Evolutionary conservation across 2,329 filamentous ascomycete species (phyloP).

Genomic region (Aspergillus pseudoterreus): DNA sequence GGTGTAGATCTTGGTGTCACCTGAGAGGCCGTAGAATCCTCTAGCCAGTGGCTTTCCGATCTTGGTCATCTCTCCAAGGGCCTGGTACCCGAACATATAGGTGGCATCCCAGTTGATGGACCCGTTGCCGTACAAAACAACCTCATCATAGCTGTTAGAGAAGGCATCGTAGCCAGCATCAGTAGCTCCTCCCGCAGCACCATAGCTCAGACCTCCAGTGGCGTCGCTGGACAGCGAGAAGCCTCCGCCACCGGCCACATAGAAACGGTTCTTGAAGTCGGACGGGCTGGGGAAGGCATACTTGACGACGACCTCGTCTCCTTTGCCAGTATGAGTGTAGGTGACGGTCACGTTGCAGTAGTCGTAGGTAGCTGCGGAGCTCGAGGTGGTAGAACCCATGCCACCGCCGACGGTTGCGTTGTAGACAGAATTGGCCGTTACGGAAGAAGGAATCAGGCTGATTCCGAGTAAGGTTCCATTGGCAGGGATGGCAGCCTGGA

Average conservation of each 20-base stretch:
- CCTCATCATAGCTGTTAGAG: slow-evolving; percentile 32
- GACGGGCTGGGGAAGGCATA: slow-evolving; percentile 32
- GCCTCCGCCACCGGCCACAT: slow-evolving; percentile 43
- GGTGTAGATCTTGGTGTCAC: slow-evolving; percentile 30
- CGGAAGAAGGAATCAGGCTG: slow-evolving; percentile 38
- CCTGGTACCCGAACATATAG: slow-evolving; percentile 44
- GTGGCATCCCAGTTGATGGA: slow-evolving; percentile 36
- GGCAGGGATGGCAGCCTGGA: slow-evolving; percentile 41
- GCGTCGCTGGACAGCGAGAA: slow-evolving; percentile 35
- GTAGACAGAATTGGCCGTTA: slow-evolving; percentile 39
- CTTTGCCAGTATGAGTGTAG: slow-evolving; percentile 40
- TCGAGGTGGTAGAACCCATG: slow-evolving; percentile 7
- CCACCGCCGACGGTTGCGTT: slow-evolving; percentile 28
- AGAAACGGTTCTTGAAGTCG: slow-evolving; percentile 47
- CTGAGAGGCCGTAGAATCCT: slow-evolving; percentile 36
- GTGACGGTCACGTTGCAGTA: slow-evolving; percentile 44
- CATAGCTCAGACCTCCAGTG: slow-evolving; percentile 40
- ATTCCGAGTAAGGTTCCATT: slow-evolving; percentile 43
- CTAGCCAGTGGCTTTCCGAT: slow-evolving; percentile 45
- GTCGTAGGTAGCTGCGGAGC: slow-evolving; percentile 12
- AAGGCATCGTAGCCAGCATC: slow-evolving; percentile 46
- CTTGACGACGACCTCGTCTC: slow-evolving; percentile 35
- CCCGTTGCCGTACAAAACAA: slow-evolving; percentile 47
- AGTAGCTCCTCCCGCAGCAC: slow-evolving; percentile 40
- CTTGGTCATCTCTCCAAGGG: slow-evolving; percentile 49